Base-by-base conservation (phyloP, 192 early-diverging fungal species). In the Dimargaris verticillata region DNA sequence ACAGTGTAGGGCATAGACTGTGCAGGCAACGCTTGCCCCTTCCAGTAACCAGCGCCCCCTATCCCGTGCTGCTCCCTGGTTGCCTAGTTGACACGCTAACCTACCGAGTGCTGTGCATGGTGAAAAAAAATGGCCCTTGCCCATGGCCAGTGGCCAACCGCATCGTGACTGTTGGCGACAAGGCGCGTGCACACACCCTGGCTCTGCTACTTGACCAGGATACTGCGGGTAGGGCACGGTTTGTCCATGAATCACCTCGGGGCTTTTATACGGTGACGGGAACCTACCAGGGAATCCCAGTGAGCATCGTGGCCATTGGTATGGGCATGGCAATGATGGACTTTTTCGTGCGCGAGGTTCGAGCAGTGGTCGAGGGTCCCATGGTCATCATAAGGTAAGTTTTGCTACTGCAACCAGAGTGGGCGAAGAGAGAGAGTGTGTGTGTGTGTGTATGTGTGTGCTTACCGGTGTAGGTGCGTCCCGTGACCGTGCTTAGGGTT, bases 251-350 rank as follows among this genome's bases (percentile, higher is more conserved):
- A 25, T 87, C 84, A 29, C 84, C 85, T 53, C 82, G 89, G 38
- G 88, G 88, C 4, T 92, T 92, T 64, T 59, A 86, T 25, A 93
- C 89, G 25, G 86, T 92, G 61, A 95, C 92, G 18, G 89, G 89
- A 44, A 64, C 78, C 1, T 93, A 87, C 74, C 72, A 80, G 43
- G 74, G 78, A 15, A 70, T 85, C 2, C 88, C 87, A 14, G 76
- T 95, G 5, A 78, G 79, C 28, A 88, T 95, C 46, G 77, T 93
- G 43, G 89, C 93, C 20, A 93, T 95, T 50, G 81, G 81, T 10
- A 87, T 85, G 83, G 93, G 93, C 18, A 67, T 78, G 18, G 70
- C 84, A 3, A 91, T 90, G 83, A 88, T 89, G 82, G 93, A 95
- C 68, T 88, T 95, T 61, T 85, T 95, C 63, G 80, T 95, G 18